Percentiles rank a stretch among this genome's conserved stretches.
Conservation (phyloP, 2,329 filamentous ascomycete species). For the Ophiosphaerella korrae region DNA sequence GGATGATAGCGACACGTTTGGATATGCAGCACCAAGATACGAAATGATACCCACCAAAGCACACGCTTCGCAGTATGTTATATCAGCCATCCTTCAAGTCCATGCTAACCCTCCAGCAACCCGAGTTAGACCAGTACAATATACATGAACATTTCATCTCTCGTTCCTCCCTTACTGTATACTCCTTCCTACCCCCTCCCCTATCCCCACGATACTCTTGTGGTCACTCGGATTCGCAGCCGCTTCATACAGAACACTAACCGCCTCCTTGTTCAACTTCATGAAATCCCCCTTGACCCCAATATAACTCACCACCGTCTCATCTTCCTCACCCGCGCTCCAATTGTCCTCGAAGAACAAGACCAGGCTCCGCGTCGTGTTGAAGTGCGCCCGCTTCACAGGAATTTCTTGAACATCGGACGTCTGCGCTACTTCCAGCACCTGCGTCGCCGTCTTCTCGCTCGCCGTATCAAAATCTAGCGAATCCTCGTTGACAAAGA, state of each 20-base stretch:
- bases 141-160: neutral
- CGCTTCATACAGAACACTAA: constrained; percentile 89
- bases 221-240: constrained; percentile 92
- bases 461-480: constrained; percentile 81
- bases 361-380: constrained; percentile 77
- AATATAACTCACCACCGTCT: constrained; percentile 78
- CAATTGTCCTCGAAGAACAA: constrained; percentile 96
- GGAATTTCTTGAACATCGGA: constrained; percentile 84
- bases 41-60: constrained; percentile 22
- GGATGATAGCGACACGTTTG: neutral
- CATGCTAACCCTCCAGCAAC: constrained; percentile 12
- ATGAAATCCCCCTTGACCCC: constrained; percentile 97
- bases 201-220: constrained; percentile 53
- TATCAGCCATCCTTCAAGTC: neutral
- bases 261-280: constrained; percentile 78
- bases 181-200: constrained; percentile 43
- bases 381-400: constrained; percentile 87
- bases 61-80: constrained; percentile 22
- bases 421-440: constrained; percentile 76
- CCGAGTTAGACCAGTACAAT: neutral
- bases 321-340: constrained; percentile 73
- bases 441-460: constrained; percentile 73
- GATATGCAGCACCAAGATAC: constrained; percentile 7
- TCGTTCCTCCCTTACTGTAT: constrained; percentile 29
- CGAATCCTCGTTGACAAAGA: constrained; percentile 82